Percentiles rank a stretch among this genome's conserved stretches.
phyloP scores from a whole-genome alignment of 2,329 filamentous ascomycete genomes.

The Ustilaginoidea virens region DNA sequence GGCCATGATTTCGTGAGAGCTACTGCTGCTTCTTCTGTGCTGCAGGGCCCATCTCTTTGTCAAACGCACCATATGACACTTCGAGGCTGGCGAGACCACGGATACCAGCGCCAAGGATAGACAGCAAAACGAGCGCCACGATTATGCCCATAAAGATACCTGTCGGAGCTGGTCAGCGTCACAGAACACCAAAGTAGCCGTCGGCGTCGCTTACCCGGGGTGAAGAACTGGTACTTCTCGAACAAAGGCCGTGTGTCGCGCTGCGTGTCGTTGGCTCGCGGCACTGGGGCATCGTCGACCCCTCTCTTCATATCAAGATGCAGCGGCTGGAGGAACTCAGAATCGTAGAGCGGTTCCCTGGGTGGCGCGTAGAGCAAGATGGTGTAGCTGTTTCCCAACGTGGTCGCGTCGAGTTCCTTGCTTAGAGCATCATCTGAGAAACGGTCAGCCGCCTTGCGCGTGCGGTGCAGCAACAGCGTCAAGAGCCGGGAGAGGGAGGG shows the following conservation, averaged over 20 bases:
- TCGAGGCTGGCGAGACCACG: conserved; percentile 64
- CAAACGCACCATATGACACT: conserved; percentile 87
- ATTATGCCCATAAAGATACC: conserved; percentile 81
- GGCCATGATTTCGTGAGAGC: conserved; percentile 2
- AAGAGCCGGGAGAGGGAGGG: too few relatives aligned
- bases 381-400: conserved; percentile 42
- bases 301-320: conserved; percentile 63
- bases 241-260: conserved; percentile 47
- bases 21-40: conserved; percentile 61
- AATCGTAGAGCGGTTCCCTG: conserved; percentile 42
- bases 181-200: neutral
- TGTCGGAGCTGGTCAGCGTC: conserved; percentile 18
- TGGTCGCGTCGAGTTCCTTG: conserved; percentile 26
- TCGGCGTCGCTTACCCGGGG: conserved; percentile 44
- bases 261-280: conserved; percentile 23
- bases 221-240: conserved; percentile 89
- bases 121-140: conserved; percentile 52
- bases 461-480: too few relatives aligned
- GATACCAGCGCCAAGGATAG: conserved; percentile 67
- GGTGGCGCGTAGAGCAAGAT: conserved; percentile 61
- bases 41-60: conserved; percentile 85
- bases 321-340: conserved; percentile 44
- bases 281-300: conserved; percentile 13
- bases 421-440: conserved; percentile 34
- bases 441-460: neutral